These are phyloP conservation scores for Parietichytrium sp. DNA, from an alignment of 108 stramenopile genomes.

Conservation along the genomic window DNA sequence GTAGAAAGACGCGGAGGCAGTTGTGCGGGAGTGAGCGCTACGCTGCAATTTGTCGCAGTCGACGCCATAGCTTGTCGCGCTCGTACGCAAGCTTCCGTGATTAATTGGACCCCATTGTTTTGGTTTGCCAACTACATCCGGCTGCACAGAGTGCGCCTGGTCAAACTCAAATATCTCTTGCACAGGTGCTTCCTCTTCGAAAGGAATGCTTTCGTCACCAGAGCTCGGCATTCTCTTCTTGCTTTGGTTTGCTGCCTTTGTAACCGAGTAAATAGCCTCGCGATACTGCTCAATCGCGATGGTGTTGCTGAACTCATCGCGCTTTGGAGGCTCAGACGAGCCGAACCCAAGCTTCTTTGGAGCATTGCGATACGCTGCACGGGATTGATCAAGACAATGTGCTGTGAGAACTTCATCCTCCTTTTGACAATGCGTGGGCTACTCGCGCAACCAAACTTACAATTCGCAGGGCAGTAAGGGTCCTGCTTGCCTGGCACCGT, in stretches of 20 bases:
- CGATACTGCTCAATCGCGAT: constrained; percentile 40
- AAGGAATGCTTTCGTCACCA: not conserved
- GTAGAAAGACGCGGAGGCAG: not conserved
- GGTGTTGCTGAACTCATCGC: constrained; percentile 29
- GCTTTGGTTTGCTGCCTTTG: not conserved
- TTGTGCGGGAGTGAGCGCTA: not conserved
- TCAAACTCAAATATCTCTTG: constrained; percentile 28
- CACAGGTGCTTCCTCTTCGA: not conserved
- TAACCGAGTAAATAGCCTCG: constrained; percentile 19
- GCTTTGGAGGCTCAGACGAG: constrained; percentile 25
- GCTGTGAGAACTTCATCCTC: too few species aligned
- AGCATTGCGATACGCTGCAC: constrained; percentile 5
- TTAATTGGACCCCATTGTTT: not conserved
- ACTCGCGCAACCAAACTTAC: constrained; percentile 7
- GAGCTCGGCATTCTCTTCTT: not conserved
- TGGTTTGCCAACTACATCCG: constrained; percentile 22
- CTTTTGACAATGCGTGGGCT: too few species aligned
- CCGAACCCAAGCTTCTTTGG: constrained; percentile 10
- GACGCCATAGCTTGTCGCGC: not conserved
- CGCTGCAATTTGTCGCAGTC: not conserved
- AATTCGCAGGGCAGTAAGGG: not conserved
- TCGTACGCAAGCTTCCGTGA: not conserved
- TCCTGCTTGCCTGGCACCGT: constrained; percentile 13
- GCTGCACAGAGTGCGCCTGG: constrained; percentile 30
- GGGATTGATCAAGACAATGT: not conserved